These are phyloP conservation scores for Saturnispora zaruensis DNA, from an alignment of 805 yeast species.

Conservation along the genomic window DNA sequence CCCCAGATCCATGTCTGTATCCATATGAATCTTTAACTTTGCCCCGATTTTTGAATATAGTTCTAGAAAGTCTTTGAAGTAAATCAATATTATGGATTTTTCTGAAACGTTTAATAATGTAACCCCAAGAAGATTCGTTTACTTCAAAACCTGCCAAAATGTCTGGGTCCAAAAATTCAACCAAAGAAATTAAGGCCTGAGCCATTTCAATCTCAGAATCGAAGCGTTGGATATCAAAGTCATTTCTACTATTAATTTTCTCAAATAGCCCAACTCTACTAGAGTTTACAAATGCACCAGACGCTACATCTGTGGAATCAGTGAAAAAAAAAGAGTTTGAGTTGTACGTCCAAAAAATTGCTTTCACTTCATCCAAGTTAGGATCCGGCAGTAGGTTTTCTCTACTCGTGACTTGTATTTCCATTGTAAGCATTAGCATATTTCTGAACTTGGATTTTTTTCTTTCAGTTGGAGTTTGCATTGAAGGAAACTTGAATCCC, in stretches of 20 bases:
- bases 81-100: slow-evolving; percentile 42
- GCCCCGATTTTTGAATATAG: slow-evolving; percentile 37
- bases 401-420: slow-evolving; percentile 56
- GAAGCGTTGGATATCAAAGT: slow-evolving; percentile 32
- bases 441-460: slow-evolving; percentile 33
- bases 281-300: slow-evolving; percentile 30
- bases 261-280: neutral
- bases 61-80: slow-evolving; percentile 54
- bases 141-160: slow-evolving; percentile 80
- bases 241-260: neutral
- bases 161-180: slow-evolving; percentile 74
- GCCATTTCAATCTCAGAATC: slow-evolving; percentile 54
- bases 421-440: slow-evolving; percentile 54
- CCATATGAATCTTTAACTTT: slow-evolving; percentile 73
- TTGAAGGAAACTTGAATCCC: slow-evolving; percentile 33
- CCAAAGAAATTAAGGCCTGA: slow-evolving; percentile 42
- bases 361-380: slow-evolving; percentile 41
- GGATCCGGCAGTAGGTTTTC: slow-evolving; percentile 57
- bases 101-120: slow-evolving; percentile 56
- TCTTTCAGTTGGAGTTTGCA: slow-evolving; percentile 24
- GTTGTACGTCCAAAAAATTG: slow-evolving; percentile 59
- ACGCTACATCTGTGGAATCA: slow-evolving; percentile 22
- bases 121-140: slow-evolving; percentile 84
- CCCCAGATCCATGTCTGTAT: slow-evolving; percentile 62
- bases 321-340: slow-evolving; percentile 31